Percentiles rank a stretch among this genome's conserved stretches.
Conservation (phyloP, 1,139 yeast genomes). For the Suhomyces bolitotheri region DNA sequence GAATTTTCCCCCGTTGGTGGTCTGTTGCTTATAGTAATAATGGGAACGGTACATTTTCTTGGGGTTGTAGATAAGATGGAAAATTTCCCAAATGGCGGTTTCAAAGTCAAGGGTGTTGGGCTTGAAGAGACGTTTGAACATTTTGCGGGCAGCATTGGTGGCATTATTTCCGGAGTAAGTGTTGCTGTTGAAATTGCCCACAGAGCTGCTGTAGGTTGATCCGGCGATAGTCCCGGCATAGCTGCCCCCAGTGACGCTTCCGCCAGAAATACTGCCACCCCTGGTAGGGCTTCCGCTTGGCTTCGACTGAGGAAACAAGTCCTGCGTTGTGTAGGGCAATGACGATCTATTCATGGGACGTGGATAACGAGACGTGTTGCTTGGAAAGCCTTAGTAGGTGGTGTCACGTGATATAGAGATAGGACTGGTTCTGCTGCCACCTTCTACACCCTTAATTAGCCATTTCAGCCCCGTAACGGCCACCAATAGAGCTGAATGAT, state of each 20-base stretch:
- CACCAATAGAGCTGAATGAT: too few species aligned
- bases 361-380: constrained; percentile 5
- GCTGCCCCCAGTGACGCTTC: constrained; percentile 6
- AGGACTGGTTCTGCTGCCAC: too few species aligned
- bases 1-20: constrained; percentile 27
- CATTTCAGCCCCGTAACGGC: too few species aligned
- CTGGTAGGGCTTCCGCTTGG: constrained; percentile 9
- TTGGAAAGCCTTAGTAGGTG: background rate
- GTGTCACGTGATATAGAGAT: constrained; percentile 6
- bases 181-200: background rate
- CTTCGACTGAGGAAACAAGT: constrained; percentile 34
- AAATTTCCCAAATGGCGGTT: constrained; percentile 89
- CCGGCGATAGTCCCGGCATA: constrained; percentile 4
- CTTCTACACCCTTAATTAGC: too few species aligned
- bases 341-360: constrained; percentile 23
- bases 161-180: constrained; percentile 3
- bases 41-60: constrained; percentile 78
- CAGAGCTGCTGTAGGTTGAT: background rate
- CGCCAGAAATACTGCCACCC: constrained; percentile 3
- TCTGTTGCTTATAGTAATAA: constrained; percentile 61
- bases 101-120: constrained; percentile 88
- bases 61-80: constrained; percentile 71
- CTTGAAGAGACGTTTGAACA: constrained; percentile 51
- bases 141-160: constrained; percentile 12
- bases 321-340: constrained; percentile 42